Conservation (phyloP, 345 rosid species). For the Rhodamnia argentea region DNA sequence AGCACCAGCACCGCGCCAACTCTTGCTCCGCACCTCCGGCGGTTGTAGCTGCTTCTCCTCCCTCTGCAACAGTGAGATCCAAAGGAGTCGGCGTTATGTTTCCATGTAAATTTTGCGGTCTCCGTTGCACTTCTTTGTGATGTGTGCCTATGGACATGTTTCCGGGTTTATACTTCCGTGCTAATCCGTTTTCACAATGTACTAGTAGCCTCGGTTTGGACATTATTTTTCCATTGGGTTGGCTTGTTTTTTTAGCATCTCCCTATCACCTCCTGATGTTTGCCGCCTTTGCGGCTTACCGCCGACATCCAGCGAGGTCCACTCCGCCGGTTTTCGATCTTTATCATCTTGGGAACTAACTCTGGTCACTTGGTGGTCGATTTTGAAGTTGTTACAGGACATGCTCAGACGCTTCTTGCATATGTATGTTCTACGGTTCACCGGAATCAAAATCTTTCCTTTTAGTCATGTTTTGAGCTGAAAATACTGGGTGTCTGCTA, state of each 20-base stretch:
- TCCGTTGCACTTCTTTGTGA: no score
- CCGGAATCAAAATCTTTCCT: not conserved
- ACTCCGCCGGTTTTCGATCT: not conserved
- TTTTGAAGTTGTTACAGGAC: not conserved
- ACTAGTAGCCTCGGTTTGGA: no score
- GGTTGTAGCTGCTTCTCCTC: not conserved
- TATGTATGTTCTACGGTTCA: not conserved
- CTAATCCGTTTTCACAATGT: no score
- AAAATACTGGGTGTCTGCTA: not conserved
- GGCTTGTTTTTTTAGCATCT: no score
- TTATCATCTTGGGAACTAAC: not conserved
- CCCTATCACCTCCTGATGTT: not conserved
- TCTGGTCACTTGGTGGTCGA: no score
- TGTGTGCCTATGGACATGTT: no score
- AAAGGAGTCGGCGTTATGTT: not conserved
- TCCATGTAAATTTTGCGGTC: no score
- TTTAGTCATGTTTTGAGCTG: not conserved
- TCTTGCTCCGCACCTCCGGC: conserved; percentile 5
- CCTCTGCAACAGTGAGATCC: not conserved
- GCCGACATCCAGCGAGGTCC: not conserved
- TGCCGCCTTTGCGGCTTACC: not conserved
- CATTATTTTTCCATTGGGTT: no score
- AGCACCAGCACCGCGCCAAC: not conserved
- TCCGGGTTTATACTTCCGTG: no score
- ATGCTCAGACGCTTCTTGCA: conserved; percentile 13